Percentiles rank a stretch among this genome's conserved stretches.
Conservation (phyloP, 2,329 filamentous ascomycete genomes). For the Westerdykella sp. region DNA sequence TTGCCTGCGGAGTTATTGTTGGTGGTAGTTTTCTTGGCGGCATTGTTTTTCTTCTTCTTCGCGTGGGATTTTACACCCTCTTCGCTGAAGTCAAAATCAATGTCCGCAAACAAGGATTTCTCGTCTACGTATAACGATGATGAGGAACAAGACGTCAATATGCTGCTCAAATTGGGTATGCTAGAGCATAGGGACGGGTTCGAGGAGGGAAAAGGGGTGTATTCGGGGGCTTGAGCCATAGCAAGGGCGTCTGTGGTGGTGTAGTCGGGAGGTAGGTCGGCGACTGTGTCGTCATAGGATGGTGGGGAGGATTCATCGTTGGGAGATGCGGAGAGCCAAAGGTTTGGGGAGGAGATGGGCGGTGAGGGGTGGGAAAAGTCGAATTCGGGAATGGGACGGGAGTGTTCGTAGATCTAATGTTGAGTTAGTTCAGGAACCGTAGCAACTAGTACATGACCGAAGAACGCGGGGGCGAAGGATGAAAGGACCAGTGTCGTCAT, state of each 20-base stretch:
- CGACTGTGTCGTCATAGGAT: conserved; percentile 39
- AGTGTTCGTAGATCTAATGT: conserved; percentile 21
- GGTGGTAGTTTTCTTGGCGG: conserved; percentile 32
- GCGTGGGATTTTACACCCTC: conserved; percentile 47
- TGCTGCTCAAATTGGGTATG: conserved; percentile 20
- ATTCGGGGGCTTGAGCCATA: conserved; percentile 29
- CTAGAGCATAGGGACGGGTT: conserved; percentile 27
- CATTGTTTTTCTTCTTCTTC: conserved; percentile 48
- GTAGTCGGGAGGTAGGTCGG: conserved; percentile 43
- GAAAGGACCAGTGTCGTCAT: conserved; percentile 20
- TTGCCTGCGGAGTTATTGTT: conserved; percentile 34
- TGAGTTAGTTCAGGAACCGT: conserved; percentile 16
- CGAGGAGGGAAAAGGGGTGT: conserved; percentile 26
- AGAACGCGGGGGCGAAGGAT: conserved; percentile 2
- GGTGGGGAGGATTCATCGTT: conserved; percentile 31
- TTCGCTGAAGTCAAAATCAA: conserved; percentile 56
- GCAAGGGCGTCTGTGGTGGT: conserved; percentile 39
- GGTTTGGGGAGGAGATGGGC: conserved; percentile 16
- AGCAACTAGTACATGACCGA: background rate
- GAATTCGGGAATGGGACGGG: conserved; percentile 14
- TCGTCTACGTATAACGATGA: conserved; percentile 28
- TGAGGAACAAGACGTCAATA: conserved; percentile 3
- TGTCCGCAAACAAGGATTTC: conserved; percentile 33
- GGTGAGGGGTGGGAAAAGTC: conserved; percentile 7
- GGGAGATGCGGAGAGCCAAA: conserved; percentile 19